Evolutionary conservation across 345 rosid species (phyloP).

Genomic region (Citrus reticulata): DNA sequence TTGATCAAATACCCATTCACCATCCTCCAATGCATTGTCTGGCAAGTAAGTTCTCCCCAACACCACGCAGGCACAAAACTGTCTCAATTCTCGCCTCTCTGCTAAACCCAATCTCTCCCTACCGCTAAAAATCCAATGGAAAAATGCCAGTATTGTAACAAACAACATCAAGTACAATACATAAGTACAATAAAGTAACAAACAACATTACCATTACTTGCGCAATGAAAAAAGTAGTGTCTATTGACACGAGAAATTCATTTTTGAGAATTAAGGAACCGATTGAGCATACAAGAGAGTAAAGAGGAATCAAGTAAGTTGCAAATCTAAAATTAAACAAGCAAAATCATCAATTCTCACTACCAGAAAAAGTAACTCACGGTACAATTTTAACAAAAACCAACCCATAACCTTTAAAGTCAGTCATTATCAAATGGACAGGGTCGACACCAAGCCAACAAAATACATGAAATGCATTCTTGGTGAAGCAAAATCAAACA

Average conservation of each 20-base stretch:
- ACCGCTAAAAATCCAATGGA: neutral
- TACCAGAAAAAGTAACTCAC: neutral
- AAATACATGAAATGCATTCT: slow-evolving; percentile 4
- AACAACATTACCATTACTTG: no score
- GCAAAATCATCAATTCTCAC: neutral
- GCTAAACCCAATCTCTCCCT: no score
- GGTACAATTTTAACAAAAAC: neutral
- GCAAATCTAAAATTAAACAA: neutral
- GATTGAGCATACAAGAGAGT: neutral
- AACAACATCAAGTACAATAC: no score
- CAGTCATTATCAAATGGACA: neutral
- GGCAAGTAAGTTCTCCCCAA: no score
- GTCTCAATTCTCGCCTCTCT: no score
- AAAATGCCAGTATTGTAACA: neutral
- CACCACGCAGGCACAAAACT: no score
- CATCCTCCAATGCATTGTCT: no score
- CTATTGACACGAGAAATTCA: neutral
- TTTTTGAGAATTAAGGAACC: neutral
- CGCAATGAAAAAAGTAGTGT: no score
- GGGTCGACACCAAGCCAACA: slow-evolving; percentile 8
- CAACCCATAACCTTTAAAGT: slow-evolving; percentile 18
- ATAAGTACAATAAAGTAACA: no score
- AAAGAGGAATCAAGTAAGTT: neutral
- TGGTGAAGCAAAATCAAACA: slow-evolving; percentile 13
- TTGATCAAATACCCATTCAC: neutral